These are phyloP conservation scores for Colletotrichum sp. DNA, from an alignment of 2,329 filamentous ascomycete species.

Conservation along the genomic window DNA sequence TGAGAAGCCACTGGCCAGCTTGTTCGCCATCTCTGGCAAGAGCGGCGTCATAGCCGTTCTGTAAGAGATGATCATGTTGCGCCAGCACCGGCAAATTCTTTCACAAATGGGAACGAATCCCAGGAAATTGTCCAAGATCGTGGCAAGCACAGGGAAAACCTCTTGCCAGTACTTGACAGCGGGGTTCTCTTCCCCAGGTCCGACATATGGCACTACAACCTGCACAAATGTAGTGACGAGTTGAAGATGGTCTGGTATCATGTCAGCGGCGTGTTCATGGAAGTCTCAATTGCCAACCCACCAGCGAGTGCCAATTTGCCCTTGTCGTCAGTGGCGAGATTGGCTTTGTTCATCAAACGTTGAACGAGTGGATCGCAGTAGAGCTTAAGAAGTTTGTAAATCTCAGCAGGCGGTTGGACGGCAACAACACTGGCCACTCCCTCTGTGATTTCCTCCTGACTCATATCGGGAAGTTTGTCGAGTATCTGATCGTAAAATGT, in stretches of 20 bases:
- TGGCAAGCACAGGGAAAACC: constrained; percentile 85
- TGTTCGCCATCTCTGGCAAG: constrained; percentile 84
- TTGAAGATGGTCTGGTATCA: constrained; percentile 78
- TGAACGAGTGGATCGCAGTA: constrained; percentile 92
- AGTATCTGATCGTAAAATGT: constrained; percentile 91
- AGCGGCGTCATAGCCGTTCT: constrained; percentile 87
- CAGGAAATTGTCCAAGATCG: constrained; percentile 87
- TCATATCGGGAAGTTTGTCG: constrained; percentile 81
- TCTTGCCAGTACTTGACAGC: constrained; percentile 97
- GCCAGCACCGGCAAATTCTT: constrained; percentile 92
- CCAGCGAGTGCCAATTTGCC: constrained; percentile 86
- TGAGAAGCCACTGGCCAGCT: constrained; percentile 84
- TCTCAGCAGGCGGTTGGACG: constrained; percentile 79
- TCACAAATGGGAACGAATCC: constrained; percentile 89
- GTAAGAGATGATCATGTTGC: constrained; percentile 96
- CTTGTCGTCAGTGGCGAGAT: constrained; percentile 81
- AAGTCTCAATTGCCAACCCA: constrained; percentile 41
- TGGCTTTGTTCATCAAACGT: constrained; percentile 84
- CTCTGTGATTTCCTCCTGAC: constrained; percentile 95
- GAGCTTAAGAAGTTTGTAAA: constrained; percentile 85
- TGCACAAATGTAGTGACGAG: constrained; percentile 92
- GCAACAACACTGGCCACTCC: constrained; percentile 92
- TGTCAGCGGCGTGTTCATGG: constrained; percentile 20
- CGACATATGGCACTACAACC: constrained; percentile 74
- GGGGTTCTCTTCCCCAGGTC: constrained; percentile 77